phyloP scores from a whole-genome alignment of 352 stramenopile genomes.

The Phytopythium oedochilum region DNA sequence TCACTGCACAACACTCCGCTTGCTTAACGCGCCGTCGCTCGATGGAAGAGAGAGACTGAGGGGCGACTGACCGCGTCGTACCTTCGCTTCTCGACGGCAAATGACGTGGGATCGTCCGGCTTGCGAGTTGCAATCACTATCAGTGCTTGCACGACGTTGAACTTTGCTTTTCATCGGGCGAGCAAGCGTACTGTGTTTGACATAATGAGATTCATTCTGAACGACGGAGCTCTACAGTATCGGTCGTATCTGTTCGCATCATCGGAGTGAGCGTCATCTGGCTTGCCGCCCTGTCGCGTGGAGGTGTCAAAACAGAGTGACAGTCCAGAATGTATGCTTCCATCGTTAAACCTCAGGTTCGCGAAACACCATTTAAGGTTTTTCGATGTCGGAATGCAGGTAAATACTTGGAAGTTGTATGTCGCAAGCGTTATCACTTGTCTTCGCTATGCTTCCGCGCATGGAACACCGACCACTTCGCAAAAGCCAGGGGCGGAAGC shows the following conservation, averaged over 20 bases:
- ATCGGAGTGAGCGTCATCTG: too few species aligned
- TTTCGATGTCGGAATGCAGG: slow-evolving; percentile 1
- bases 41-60: not conserved
- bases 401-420: slow-evolving; percentile 2
- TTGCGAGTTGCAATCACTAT: too few species aligned
- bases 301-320: slow-evolving; percentile 1
- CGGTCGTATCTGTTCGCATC: too few species aligned
- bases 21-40: not conserved
- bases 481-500: slow-evolving; percentile 1
- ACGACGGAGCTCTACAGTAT: too few species aligned
- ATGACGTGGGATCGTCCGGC: not conserved
- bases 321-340: not conserved
- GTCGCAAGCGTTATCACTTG: not conserved
- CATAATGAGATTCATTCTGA: too few species aligned
- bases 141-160: too few species aligned
- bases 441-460: slow-evolving; percentile 1
- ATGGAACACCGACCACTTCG: not conserved
- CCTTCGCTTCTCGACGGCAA: not conserved
- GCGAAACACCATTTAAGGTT: not conserved
- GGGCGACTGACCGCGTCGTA: not conserved
- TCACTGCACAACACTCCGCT: not conserved
- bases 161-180: too few species aligned
- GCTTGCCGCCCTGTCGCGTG: slow-evolving; percentile 1
- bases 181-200: not conserved
- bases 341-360: not conserved